Base-by-base conservation (phyloP, 1,284 basidiomycete genomes). In the Cryptococcus sp. region DNA sequence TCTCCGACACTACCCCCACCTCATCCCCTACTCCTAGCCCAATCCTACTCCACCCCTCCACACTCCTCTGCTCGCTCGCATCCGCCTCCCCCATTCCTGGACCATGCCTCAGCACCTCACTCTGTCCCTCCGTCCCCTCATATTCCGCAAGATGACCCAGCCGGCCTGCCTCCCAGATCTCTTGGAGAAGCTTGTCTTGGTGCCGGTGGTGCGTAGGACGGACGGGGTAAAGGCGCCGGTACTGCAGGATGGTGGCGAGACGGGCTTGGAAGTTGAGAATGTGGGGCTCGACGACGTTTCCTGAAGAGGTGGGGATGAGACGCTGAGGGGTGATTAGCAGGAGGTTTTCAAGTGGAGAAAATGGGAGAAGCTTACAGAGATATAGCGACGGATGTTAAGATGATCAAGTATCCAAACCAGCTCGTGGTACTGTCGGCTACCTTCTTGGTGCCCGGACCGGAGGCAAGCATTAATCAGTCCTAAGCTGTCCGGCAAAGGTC, bases 191-290 rank as follows among this genome's bases (percentile, higher is more conserved):
- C 15, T 80, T 80, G 33, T 80, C 81, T 66, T 93, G 88, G 0
- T 79, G 75, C 2, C 82, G 79, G 62, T 87, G 84, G 43, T 77
- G 75, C 24, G 84, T 83, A 3, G 87, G 84, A 62, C 90, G 84
- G 35, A 96, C 87, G 2, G 84, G 78, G 0, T 86, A 88, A 7
- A 82, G 85, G 75, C 94, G 90, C 72, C 87, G 87, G 50, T 86
- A 84, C 67, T 90, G 87, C 1, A 87, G 86, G 16, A 93, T 84
- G 28, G 88, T 83, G 53, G 91, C 82, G 66, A 92, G 85, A 73
- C 91, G 91, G 42, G 88, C 85, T 80, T 96, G 93, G 75, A 95
- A 96, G 67, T 94, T 89, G 55, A 95, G 82, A 52, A 96, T 90
- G 60, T 87, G 88, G 3, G 70, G 68, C 48, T 94, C 91, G 64